phyloP scores from a whole-genome alignment of 2,329 filamentous ascomycete species.

The Stenocarpella maydis region DNA sequence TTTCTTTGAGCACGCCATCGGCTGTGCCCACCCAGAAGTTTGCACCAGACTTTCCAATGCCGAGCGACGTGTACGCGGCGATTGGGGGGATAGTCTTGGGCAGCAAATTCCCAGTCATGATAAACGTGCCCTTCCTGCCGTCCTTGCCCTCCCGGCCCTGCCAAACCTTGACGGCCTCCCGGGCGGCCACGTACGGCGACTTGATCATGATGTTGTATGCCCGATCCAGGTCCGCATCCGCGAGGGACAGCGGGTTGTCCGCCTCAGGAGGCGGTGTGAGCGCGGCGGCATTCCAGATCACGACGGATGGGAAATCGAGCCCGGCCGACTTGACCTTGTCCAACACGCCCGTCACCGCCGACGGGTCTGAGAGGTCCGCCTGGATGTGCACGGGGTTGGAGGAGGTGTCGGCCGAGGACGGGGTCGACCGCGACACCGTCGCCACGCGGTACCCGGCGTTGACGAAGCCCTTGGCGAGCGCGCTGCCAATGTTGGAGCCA shows the following conservation, averaged over 20 bases:
- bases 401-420: conserved; percentile 1
- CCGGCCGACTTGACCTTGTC: conserved; percentile 12
- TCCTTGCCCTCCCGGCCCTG: conserved; percentile 9
- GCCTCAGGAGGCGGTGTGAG: conserved; percentile 26
- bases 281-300: conserved; percentile 35
- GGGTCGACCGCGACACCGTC: conserved; percentile 34
- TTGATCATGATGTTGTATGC: conserved; percentile 31
- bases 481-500: conserved; percentile 34
- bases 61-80: conserved; percentile 22
- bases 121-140: conserved; percentile 31
- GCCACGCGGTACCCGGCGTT: conserved; percentile 34
- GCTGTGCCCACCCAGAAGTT: conserved; percentile 29
- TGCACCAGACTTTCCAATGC: conserved; percentile 30
- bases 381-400: conserved; percentile 28
- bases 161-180: conserved; percentile 33
- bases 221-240: conserved; percentile 18
- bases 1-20: conserved; percentile 29
- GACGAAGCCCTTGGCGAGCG: conserved; percentile 33
- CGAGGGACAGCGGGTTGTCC: conserved; percentile 31
- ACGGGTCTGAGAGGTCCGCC: conserved; percentile 31
- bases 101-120: conserved; percentile 34
- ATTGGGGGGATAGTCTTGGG: conserved; percentile 24
- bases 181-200: conserved; percentile 28
- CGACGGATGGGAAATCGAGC: conserved; percentile 27
- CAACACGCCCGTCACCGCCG: conserved; percentile 18